Conservation (phyloP, 805 yeast genomes). For the Priceomyces haplophilus region DNA sequence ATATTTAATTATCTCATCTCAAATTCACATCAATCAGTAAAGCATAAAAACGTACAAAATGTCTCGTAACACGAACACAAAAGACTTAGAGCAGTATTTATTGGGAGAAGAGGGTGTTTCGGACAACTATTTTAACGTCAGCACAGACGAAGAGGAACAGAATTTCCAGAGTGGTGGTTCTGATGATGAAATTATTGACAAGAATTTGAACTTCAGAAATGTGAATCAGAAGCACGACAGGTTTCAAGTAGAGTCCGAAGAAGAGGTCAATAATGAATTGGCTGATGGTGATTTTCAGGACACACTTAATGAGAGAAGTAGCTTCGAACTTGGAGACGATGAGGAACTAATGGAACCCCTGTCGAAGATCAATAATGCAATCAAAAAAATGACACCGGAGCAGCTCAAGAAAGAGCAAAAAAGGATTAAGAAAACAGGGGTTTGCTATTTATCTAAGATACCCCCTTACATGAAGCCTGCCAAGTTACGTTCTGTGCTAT, state of each 20-base stretch:
- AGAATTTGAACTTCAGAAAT: slow-evolving; percentile 1
- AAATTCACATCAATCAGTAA: too few species aligned
- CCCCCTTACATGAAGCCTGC: slow-evolving; percentile 98
- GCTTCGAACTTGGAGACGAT: not conserved
- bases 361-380: slow-evolving; percentile 25
- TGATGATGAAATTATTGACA: slow-evolving; percentile 11
- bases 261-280: slow-evolving; percentile 8
- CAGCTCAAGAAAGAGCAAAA: slow-evolving; percentile 54
- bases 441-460: slow-evolving; percentile 82
- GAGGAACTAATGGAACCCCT: slow-evolving; percentile 14
- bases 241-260: slow-evolving; percentile 11
- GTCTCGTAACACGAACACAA: not conserved
- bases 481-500: slow-evolving; percentile 75
- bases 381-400: slow-evolving; percentile 55
- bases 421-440: slow-evolving; percentile 73
- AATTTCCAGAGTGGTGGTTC: slow-evolving; percentile 4
- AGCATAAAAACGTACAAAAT: not conserved
- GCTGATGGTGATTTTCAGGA: slow-evolving; percentile 11
- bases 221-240: slow-evolving; percentile 6
- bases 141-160: slow-evolving; percentile 13
- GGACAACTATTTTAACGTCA: slow-evolving; percentile 6
- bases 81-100: not conserved
- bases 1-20: too few species aligned
- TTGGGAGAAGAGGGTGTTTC: slow-evolving; percentile 9
- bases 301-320: not conserved